Percentiles rank a stretch among this genome's conserved stretches.
These are phyloP conservation scores for Lasiosphaeriaceae sp. DNA, from an alignment of 495 filamentous ascomycete species.

Conservation along the genomic window DNA sequence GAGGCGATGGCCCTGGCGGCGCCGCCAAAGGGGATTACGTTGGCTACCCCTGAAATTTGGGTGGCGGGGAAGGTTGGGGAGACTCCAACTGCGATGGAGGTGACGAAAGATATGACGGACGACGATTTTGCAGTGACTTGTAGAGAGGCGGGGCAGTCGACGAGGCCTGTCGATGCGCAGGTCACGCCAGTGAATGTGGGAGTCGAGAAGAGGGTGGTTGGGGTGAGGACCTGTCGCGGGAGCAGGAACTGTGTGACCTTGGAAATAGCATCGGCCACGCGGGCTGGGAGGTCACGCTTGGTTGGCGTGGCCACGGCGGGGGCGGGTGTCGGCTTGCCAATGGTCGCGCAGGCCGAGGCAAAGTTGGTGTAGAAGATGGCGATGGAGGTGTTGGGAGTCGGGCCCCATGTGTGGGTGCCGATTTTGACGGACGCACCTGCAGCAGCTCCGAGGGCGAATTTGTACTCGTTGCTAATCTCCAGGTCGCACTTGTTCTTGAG, in stretches of 20 bases:
- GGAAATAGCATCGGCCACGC: neutral
- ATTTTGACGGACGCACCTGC: constrained; percentile 49
- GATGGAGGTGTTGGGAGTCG: constrained; percentile 38
- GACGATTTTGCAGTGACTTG: constrained; percentile 37
- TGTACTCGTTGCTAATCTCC: constrained; percentile 43
- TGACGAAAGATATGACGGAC: constrained; percentile 29
- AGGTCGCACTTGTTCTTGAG: constrained; percentile 30
- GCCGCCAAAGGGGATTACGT: constrained; percentile 5
- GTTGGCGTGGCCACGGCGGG: neutral
- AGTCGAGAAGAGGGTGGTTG: constrained; percentile 32
- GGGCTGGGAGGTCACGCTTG: neutral
- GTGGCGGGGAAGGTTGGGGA: constrained; percentile 34
- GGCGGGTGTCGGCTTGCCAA: constrained; percentile 19
- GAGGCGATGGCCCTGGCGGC: neutral
- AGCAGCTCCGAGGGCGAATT: constrained; percentile 45
- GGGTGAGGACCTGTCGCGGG: constrained; percentile 26
- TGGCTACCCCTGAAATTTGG: constrained; percentile 6
- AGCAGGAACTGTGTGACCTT: constrained; percentile 5
- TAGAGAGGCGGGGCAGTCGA: constrained; percentile 45
- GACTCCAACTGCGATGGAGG: constrained; percentile 34
- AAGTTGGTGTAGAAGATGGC: constrained; percentile 53
- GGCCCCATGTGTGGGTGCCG: constrained; percentile 45
- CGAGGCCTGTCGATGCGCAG: constrained; percentile 36
- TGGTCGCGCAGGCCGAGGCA: constrained; percentile 39
- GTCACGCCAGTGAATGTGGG: constrained; percentile 33